Evolutionary conservation across 805 yeast genomes (phyloP), one percentile per base, ranked within the genome.

Genomic region (Metschnikowia sp.): DNA sequence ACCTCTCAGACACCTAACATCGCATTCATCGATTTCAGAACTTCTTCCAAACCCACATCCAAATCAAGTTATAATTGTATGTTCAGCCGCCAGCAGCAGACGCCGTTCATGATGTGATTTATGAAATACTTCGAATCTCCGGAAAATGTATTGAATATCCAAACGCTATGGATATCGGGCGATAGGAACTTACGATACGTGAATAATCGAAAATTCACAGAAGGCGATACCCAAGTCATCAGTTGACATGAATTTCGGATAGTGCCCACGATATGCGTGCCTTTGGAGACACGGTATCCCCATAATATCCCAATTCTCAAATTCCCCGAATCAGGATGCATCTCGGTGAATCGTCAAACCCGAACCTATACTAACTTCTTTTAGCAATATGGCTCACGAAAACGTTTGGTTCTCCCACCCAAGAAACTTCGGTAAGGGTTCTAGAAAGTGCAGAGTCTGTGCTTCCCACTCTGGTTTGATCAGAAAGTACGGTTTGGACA

Each of bases 351-450:
- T 12, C 22, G 10, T 10, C 22, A 34, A 34, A 22, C 26, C 26
- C 3, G 26, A 22, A 22, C 22, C 11, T 19, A 32, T 65, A 71
- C 75, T 71, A 70, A 71, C 75, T 44, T 42, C 10, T 7, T 57
- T 46, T 63, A 73, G 78, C 82, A 87, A 79, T 56, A 91, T 91
- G 98, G 97, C 97, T 86, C 98, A 91, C 97, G 97, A 89, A 86
- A 86, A 89, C 90, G 96, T 92, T 85, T 94, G 99, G 99, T 94
- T 79, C 86, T 91, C 98, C 77, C 99, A 94, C 96, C 99, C 99
- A 85, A 89, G 98, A 88, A 91, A 87, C 81, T 92, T 83, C 90
- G 99, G 99, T 80, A 94, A 94, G 88, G 99, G 99, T 82, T 88
- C 98, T 71, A 96, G 99, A 83, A 94, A 88, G 82, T 94, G 98